Percentiles rank a stretch among this genome's conserved stretches.
These are phyloP conservation scores for Leccinum imitatum DNA, from an alignment of 768 basidiomycete genomes.

Conservation along the genomic window DNA sequence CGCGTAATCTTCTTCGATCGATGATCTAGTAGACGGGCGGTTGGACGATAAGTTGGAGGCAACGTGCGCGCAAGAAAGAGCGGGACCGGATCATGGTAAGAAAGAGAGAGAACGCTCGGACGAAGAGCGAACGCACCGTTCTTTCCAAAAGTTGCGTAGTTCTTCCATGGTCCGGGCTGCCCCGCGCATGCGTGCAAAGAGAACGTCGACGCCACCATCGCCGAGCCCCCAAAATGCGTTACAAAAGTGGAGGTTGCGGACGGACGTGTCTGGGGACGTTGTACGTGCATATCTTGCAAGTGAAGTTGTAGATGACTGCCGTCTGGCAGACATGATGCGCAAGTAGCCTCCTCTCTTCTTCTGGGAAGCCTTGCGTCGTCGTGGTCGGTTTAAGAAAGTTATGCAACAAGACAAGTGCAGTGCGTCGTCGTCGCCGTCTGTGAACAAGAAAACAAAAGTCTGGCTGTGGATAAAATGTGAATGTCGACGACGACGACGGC, in stretches of 20 bases:
- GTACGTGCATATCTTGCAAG: slow-evolving; percentile 66
- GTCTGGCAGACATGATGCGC: slow-evolving; percentile 62
- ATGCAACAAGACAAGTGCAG: slow-evolving; percentile 22
- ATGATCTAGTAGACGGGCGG: slow-evolving; percentile 48
- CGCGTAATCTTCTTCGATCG: slow-evolving; percentile 95
- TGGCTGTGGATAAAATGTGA: background rate
- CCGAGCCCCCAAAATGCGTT: slow-evolving; percentile 93
- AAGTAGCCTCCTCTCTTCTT: slow-evolving; percentile 5
- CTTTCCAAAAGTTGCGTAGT: slow-evolving; percentile 85
- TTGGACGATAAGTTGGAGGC: background rate
- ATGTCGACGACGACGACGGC: background rate
- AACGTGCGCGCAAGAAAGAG: background rate
- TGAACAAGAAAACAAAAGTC: background rate
- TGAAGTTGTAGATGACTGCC: slow-evolving; percentile 82
- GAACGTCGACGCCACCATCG: slow-evolving; percentile 87
- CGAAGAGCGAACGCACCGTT: slow-evolving; percentile 57
- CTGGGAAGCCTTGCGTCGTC: slow-evolving; percentile 11
- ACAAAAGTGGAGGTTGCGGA: slow-evolving; percentile 80
- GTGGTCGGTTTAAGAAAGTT: slow-evolving; percentile 3
- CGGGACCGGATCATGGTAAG: background rate
- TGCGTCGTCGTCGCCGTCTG: background rate
- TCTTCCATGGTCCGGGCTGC: slow-evolving; percentile 88
- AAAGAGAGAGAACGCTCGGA: background rate
- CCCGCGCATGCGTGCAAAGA: slow-evolving; percentile 87
- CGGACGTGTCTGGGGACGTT: slow-evolving; percentile 43